phyloP scores from a whole-genome alignment of 352 stramenopile genomes.

The Phytopythium boreale region DNA sequence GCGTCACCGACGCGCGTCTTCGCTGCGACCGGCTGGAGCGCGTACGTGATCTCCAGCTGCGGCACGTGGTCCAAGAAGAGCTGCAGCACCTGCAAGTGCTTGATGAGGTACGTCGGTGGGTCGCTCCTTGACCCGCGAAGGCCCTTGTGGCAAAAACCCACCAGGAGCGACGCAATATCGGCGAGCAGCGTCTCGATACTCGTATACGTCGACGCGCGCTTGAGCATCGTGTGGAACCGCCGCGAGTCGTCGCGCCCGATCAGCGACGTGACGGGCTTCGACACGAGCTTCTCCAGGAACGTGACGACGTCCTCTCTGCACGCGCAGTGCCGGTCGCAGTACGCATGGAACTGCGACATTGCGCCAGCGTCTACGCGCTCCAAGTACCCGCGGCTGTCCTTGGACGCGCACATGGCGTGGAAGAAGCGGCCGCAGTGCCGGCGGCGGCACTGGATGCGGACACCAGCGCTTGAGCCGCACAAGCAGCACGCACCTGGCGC shows the following conservation, averaged over 20 bases:
- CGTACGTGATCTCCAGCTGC: slow-evolving; percentile 62
- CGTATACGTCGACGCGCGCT: slow-evolving; percentile 35
- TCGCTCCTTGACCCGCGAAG: slow-evolving; percentile 41
- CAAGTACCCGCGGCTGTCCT: slow-evolving; percentile 29
- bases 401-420: slow-evolving; percentile 54
- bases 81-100: slow-evolving; percentile 67
- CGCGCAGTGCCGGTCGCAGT: slow-evolving; percentile 59
- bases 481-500: slow-evolving; percentile 42
- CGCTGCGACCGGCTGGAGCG: slow-evolving; percentile 13
- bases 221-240: slow-evolving; percentile 40
- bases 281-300: slow-evolving; percentile 52
- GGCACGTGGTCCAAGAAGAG: slow-evolving; percentile 64
- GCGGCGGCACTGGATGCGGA: slow-evolving; percentile 59
- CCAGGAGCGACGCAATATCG: slow-evolving; percentile 39
- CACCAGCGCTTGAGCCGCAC: slow-evolving; percentile 29
- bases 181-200: slow-evolving; percentile 36
- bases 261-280: slow-evolving; percentile 42
- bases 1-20: slow-evolving; percentile 40
- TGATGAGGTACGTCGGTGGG: slow-evolving; percentile 49
- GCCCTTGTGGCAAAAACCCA: slow-evolving; percentile 53
- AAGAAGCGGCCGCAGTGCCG: slow-evolving; percentile 58
- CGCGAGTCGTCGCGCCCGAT: slow-evolving; percentile 49
- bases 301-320: slow-evolving; percentile 34
- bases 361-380: slow-evolving; percentile 22
- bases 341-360: slow-evolving; percentile 55